Conservation (phyloP, 2,329 filamentous ascomycete species). For the Aspergillus niger region DNA sequence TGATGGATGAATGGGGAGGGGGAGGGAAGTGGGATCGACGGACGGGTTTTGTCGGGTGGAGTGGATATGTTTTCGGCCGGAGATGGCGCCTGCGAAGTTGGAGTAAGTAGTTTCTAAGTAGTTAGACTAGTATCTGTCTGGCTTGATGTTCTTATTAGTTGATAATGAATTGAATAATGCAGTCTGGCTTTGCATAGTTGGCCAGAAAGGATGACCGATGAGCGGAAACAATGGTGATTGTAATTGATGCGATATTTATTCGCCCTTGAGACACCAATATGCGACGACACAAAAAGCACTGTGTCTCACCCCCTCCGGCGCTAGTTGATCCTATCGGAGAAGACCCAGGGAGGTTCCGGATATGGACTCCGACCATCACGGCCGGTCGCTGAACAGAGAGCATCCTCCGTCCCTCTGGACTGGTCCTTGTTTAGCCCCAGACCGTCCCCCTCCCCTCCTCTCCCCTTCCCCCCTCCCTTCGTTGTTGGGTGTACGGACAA, state of each 20-base stretch:
- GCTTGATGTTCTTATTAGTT: not conserved
- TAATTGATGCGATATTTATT: conserved; percentile 1
- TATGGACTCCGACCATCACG: conserved; percentile 5
- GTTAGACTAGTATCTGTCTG: not conserved
- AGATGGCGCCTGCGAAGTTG: not conserved
- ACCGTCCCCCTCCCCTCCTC: no score
- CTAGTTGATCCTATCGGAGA: conserved; percentile 14
- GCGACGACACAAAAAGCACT: not conserved
- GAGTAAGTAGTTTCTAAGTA: not conserved
- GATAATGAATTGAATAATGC: not conserved
- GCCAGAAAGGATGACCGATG: not conserved
- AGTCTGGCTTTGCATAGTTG: not conserved
- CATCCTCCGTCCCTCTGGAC: not conserved
- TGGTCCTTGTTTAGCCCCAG: not conserved
- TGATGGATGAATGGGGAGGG: no score
- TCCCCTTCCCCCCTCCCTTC: no score
- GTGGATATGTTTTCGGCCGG: not conserved
- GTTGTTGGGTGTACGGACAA: no score
- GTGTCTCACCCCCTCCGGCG: conserved; percentile 6
- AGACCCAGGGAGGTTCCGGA: conserved; percentile 9
- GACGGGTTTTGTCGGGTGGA: not conserved
- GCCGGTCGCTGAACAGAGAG: not conserved
- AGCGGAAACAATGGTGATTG: not conserved
- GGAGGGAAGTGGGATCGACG: not conserved
- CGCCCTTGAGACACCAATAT: not conserved